A percentile compares a stretch with the other conserved stretches of the same genome.
Conservation (phyloP, 306 rosid genomes). For the Senna tora region DNA sequence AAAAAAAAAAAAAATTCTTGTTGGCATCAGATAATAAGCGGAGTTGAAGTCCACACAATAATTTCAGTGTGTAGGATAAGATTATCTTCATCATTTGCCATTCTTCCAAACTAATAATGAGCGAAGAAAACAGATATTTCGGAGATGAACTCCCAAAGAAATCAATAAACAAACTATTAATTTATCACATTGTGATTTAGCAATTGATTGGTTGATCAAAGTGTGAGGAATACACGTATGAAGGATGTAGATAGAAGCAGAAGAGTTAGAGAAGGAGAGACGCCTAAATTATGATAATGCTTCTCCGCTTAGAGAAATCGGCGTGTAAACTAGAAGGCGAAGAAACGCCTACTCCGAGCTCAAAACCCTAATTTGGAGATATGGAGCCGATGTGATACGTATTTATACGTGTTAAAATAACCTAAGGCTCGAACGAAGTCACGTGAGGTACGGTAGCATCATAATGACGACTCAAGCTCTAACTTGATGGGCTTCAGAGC, state of each 20-base stretch:
- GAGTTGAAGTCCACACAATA: constrained; percentile 46
- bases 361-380: neutral
- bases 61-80: constrained; percentile 49
- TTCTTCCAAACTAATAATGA: neutral
- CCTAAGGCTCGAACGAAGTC: neutral
- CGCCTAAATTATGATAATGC: neutral
- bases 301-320: neutral
- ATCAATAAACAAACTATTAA: neutral
- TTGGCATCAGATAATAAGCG: constrained; percentile 54
- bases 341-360: neutral
- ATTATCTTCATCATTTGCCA: constrained; percentile 47
- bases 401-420: too few relatives aligned
- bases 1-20: neutral
- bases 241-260: neutral
- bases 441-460: neutral
- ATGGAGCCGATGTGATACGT: neutral
- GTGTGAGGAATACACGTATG: too few relatives aligned
- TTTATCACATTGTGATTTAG: neutral
- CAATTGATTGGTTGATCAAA: neutral
- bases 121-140: too few relatives aligned
- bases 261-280: neutral
- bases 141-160: too few relatives aligned
- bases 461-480: neutral
- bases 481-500: neutral
- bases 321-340: neutral